Conservation (phyloP, 495 filamentous ascomycete genomes). For the Neurospora discreta region DNA sequence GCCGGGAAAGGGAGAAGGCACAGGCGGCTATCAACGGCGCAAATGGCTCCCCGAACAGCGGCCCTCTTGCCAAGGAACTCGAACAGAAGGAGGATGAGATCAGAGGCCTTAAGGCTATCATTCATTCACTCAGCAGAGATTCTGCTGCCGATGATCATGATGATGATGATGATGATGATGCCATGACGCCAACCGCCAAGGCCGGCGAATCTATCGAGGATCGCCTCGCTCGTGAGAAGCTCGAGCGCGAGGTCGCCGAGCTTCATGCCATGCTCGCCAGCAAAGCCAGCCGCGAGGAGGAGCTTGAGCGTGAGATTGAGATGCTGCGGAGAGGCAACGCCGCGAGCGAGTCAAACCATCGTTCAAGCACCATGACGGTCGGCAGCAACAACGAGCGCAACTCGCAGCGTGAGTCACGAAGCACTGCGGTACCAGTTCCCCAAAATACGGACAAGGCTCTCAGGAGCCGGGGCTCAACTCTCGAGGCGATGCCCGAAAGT, state of each 20-base stretch:
- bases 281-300: slow-evolving; percentile 71
- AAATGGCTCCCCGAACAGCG: slow-evolving; percentile 35
- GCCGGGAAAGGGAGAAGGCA: slow-evolving; percentile 81
- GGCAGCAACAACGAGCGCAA: slow-evolving; percentile 37
- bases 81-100: slow-evolving; percentile 97
- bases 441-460: slow-evolving; percentile 26
- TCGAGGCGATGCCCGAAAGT: slow-evolving; percentile 57
- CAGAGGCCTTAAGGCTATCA: slow-evolving; percentile 90
- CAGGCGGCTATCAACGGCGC: slow-evolving; percentile 48
- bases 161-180: slow-evolving; percentile 29
- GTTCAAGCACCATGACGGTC: slow-evolving; percentile 42
- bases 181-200: slow-evolving; percentile 28
- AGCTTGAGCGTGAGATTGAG: slow-evolving; percentile 81
- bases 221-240: slow-evolving; percentile 44
- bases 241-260: slow-evolving; percentile 71
- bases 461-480: slow-evolving; percentile 32
- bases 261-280: slow-evolving; percentile 56
- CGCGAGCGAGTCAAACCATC: slow-evolving; percentile 16
- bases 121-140: slow-evolving; percentile 82
- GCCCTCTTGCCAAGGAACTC: slow-evolving; percentile 54
- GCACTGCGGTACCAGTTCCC: slow-evolving; percentile 41
- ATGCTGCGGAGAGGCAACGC: slow-evolving; percentile 40
- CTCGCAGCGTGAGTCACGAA: slow-evolving; percentile 47
- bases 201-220: slow-evolving; percentile 46
- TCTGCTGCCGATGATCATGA: slow-evolving; percentile 39